These are phyloP conservation scores for Fusarium sp. DNA, from an alignment of 2,329 filamentous ascomycete species.

Conservation along the genomic window DNA sequence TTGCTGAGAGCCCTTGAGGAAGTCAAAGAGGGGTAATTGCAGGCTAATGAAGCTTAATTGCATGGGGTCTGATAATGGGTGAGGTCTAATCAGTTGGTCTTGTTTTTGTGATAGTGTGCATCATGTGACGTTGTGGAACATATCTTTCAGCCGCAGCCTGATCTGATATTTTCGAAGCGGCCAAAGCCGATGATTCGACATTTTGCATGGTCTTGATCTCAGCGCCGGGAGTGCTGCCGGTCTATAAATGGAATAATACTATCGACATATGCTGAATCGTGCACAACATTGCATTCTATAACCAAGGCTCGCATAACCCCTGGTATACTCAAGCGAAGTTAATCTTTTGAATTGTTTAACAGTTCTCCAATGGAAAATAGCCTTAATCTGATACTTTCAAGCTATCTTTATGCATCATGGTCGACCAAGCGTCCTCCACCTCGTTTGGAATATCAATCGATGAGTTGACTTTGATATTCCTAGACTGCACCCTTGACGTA, in stretches of 20 bases:
- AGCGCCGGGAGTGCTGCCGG: conserved; percentile 9
- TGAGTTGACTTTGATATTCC: fast-evolving
- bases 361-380: no score
- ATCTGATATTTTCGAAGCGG: conserved; percentile 28
- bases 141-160: conserved; percentile 9
- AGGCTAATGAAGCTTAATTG: no score
- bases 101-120: not conserved
- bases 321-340: no score
- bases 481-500: fast-evolving
- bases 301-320: no score
- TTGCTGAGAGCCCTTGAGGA: no score
- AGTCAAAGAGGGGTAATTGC: no score
- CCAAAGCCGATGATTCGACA: not conserved
- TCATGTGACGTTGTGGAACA: conserved; percentile 30
- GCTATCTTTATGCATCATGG: not conserved
- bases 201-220: not conserved
- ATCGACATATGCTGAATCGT: no score
- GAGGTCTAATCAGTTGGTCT: not conserved
- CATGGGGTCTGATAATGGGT: no score
- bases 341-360: no score
- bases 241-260: not conserved
- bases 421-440: conserved; percentile 33
- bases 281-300: no score
- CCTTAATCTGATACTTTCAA: fast-evolving
- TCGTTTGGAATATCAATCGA: conserved; percentile 12